A percentile compares a stretch with the other conserved stretches of the same genome.
Evolutionary conservation across 2,329 filamentous ascomycete genomes (phyloP).

Genomic region (Aspergillus fumigatiaffinis): DNA sequence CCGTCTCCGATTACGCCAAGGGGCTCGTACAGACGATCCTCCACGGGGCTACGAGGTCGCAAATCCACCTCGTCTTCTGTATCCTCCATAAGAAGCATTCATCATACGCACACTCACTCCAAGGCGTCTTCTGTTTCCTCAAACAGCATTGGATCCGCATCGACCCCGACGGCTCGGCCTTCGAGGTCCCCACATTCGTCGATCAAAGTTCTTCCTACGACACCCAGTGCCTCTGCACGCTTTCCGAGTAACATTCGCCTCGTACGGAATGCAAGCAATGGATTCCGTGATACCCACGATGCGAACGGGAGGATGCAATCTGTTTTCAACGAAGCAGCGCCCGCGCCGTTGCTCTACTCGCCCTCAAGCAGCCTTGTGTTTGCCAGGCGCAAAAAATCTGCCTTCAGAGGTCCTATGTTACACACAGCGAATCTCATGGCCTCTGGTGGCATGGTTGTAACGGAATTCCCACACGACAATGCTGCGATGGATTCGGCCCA

Average conservation of each 20-base stretch:
- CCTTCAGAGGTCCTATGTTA: slow-evolving; percentile 44
- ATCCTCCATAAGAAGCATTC: slow-evolving; percentile 86
- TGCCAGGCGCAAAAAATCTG: slow-evolving; percentile 43
- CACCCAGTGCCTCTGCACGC: slow-evolving; percentile 64
- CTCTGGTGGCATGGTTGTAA: slow-evolving; percentile 30
- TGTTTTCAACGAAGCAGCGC: slow-evolving; percentile 37
- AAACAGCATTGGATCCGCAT: slow-evolving; percentile 65
- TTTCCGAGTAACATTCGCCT: slow-evolving; percentile 87
- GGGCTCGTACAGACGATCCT: slow-evolving; percentile 78
- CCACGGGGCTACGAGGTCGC: slow-evolving; percentile 76
- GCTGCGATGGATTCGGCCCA: slow-evolving; percentile 16
- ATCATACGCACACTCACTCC: slow-evolving; percentile 83
- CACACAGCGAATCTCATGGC: slow-evolving; percentile 35
- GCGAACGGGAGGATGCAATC: slow-evolving; percentile 23
- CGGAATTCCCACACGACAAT: slow-evolving; percentile 30
- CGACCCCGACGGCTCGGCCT: slow-evolving; percentile 62
- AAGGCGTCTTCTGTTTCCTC: slow-evolving; percentile 93
- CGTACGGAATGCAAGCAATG: slow-evolving; percentile 53
- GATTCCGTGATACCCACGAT: slow-evolving; percentile 24
- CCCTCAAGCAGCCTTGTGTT: slow-evolving; percentile 43
- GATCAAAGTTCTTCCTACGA: slow-evolving; percentile 91
- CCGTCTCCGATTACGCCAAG: slow-evolving; percentile 85
- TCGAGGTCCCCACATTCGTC: slow-evolving; percentile 80
- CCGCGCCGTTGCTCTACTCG: slow-evolving; percentile 35
- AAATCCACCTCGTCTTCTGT: slow-evolving; percentile 96